Evolutionary conservation across 108 stramenopile species (phyloP), one percentile per base, ranked within the genome.

Genomic region (Seminavis robusta): DNA sequence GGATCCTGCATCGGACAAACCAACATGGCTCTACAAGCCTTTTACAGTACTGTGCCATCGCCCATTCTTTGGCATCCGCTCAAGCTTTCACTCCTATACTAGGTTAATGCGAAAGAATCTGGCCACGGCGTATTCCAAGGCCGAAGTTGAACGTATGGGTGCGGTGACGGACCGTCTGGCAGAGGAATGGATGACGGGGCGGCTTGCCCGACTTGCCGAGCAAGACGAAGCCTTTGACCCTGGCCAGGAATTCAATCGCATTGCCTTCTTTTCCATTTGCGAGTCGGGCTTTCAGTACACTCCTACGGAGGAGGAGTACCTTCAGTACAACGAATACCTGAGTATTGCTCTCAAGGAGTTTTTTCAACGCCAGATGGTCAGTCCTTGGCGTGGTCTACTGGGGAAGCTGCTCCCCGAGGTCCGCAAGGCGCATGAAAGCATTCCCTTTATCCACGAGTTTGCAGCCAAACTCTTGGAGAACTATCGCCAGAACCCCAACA

Each of bases 251-350:
- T 52, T 77, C 47, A 24, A 52, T 10, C 27, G 29, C 1, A 54
- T 73, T 6, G 65, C 67, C 8, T 64, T 75, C 19, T 51, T 37
- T 6, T 53, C 68, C 9, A 53, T 75, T 5, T 75, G 69, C 38
- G 68, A 75, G 39, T 55, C 69, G 6, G 74, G 69, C 2, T 75
- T 75, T 34, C 52, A 68, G 40, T 70, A 70, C 43, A 40, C 65
- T 19, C 33, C 64, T 4, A 37, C 63, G 0, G 39, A 60, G 2
- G 41, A 65, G 33, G 74, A 75, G 34, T 48, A 58, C 20, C 19
- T 19, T 4, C 6, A 23, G 0, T 75, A 60, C 54, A 26, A 37
- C 10, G 13, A 17, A 15, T 55, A 64, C 24, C n/a, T 49, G 16
- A 67, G 63, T 17, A 17, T 57, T 3, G 55, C 45, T 17, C 37